Evolutionary conservation across 23 red algal genomes (phyloP), one percentile per base, ranked within the genome.

Genomic region (Pyropia yezoensis): DNA sequence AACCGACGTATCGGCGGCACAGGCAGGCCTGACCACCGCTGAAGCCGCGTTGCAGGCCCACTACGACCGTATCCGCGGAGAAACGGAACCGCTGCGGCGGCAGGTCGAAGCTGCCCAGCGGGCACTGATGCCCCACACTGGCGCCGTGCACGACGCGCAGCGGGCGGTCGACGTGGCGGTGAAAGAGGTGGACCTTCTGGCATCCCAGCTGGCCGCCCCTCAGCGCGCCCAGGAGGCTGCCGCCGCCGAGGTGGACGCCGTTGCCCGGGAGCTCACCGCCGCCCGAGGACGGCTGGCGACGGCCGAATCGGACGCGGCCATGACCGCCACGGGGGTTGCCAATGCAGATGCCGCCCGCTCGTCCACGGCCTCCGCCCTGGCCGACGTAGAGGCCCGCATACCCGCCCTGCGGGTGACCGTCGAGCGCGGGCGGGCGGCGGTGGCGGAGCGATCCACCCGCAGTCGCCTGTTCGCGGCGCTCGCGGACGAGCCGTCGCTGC

Each of bases 51-150:
- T 91, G 20, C 70, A 83, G n/a, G 59, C 65, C 17, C 61, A 78
- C 1, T 57, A 80, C 26, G 87, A 82, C 17, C 51, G 70, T 29
- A 53, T 91, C 17, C 67, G 67, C 27, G 45, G 22, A n/a, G 39
- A 68, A 28, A 91, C 87, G 3, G 65, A 57, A 18, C 69, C 70
- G 3, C 54, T 91, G 34, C 68, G 87, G 49, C 54, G 62, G 30
- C 54, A 59, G 21, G 39, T 91, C 14, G 87, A 91, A 19, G 32
- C 49, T 23, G 73, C 82, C 21, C 87, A 91, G 73, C 49, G 26
- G 61, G 87, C 65, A 25, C 34, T 77, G 27, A 52, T 91, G n/a
- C 87, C 87, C 7, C 67, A 83, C 27, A 74, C 67, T 1, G 75
- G 77, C 29, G 47, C 53, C 39, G 69, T 78, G 11, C 75, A 83